These are phyloP conservation scores for Edaphochlamys debaryana DNA, from an alignment of 139 green algal species.

Conservation along the genomic window DNA sequence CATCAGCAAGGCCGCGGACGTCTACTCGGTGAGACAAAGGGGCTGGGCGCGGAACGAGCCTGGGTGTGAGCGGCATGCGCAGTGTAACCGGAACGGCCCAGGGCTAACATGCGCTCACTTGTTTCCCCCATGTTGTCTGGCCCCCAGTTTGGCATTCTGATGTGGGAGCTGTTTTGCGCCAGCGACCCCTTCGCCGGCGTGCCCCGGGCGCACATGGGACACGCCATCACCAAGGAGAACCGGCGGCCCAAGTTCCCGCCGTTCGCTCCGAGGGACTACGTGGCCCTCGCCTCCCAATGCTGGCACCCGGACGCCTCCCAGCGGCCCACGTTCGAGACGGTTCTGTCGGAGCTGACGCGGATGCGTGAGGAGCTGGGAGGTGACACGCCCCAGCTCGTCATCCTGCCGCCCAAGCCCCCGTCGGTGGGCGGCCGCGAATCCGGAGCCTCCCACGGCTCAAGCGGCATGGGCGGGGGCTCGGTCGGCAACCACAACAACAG, in stretches of 20 bases:
- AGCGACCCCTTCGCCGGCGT: conserved; percentile 10
- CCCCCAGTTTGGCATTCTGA: conserved; percentile 55
- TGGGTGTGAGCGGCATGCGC: no score
- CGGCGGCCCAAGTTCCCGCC: conserved; percentile 40
- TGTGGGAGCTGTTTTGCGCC: conserved; percentile 63
- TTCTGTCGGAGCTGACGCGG: conserved; percentile 32
- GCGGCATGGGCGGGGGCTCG: no score
- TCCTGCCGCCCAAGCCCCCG: conserved; percentile 5
- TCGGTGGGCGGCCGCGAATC: background rate
- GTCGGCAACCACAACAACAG: background rate
- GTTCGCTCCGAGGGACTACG: conserved; percentile 31
- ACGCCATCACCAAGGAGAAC: conserved; percentile 25
- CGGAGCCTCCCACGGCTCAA: background rate
- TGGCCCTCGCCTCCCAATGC: conserved; percentile 36
- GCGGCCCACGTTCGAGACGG: conserved; percentile 43
- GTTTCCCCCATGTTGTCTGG: background rate
- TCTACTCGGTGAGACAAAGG: no score
- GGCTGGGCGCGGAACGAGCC: no score
- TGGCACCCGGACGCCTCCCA: conserved; percentile 42
- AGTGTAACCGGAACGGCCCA: no score
- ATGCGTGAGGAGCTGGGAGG: conserved; percentile 32
- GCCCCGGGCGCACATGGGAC: conserved; percentile 41
- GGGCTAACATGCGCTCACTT: no score
- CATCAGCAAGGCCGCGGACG: no score
- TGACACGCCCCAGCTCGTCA: conserved; percentile 22